Evolutionary conservation across 306 rosid species (phyloP), one percentile per base, ranked within the genome.

Genomic region (Amphicarpaea edgeworthii): DNA sequence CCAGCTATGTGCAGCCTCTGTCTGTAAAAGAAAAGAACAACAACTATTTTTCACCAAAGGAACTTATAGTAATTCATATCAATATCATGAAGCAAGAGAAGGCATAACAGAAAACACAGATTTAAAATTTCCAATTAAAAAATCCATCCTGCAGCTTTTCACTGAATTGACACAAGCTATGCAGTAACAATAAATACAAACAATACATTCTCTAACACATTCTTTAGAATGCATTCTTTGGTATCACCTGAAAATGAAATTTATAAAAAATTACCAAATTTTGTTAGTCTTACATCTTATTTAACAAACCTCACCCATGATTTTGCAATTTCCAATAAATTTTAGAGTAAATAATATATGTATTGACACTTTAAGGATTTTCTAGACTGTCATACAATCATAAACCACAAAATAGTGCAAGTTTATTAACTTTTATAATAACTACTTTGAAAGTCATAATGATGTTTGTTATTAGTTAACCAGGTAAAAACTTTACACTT

Each of bases 1-100:
- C 97, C 97, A 93, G 84, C 96, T 93, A 83, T 90, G 94, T 14
- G 97, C 97, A 58, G 79, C 90, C 40, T 86, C 85, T 73, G 97
- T 93, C 96, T 93, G 84, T 19, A 68, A 16, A 81, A 64, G 8
- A 12, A 69, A 81, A 64, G 11, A 12, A 72, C 51, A 46, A 67
- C 42, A 54, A 24, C 40, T 43, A 38, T n/a, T 38, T 17, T 38
- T 16, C 24, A 61, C 3, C 45, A 61, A 16, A 61, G 24, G 68
- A 61, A 61, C 45, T 32, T 61, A 30, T 7, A 28, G n/a, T n/a
- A n/a, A n/a, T n/a, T n/a, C n/a, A n/a, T n/a, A 15, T 17, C 19
- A 19, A 59, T 1, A 59, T 59, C 38, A 59, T 59, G 19, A 28
- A 26, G 37, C 37, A 3, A 28, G 19, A 28, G 5, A 28, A 59